Base-by-base conservation (phyloP, 352 stramenopile species). In the Globisporangium heterothallicum region DNA sequence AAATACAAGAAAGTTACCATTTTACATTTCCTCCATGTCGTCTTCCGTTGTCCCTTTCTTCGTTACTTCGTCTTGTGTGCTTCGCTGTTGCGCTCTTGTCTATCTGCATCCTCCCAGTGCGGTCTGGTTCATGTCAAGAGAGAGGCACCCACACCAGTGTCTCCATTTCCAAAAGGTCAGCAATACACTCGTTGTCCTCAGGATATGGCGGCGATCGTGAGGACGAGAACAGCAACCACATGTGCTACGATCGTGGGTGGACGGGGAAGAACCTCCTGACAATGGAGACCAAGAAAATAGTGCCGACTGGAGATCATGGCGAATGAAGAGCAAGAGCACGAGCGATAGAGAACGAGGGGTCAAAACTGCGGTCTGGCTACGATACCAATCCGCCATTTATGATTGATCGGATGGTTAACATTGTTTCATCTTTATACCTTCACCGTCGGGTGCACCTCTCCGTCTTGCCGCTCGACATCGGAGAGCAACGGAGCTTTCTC, bases 401-500 rank as follows among this genome's bases (percentile, higher is more conserved):
- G n/a, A n/a, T n/a, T n/a, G n/a, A n/a, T n/a, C n/a, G n/a, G n/a
- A n/a, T n/a, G n/a, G n/a, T n/a, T n/a, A n/a, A n/a, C n/a, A n/a
- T n/a, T n/a, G n/a, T 38, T 38, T 38, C 32, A 26, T 46, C 41
- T 19, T 27, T 46, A n/a, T 46, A 29, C 6, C 41, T 24, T 9
- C 19, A 46, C 2, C 19, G 2, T 46, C 19, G 41, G 41, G n/a
- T n/a, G n/a, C n/a, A n/a, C n/a, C n/a, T n/a, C 24, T 21, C 16
- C 27, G 10, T 34, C 34, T 27, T 46, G 22, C 9, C 45, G 26
- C 14, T 71, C 68, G 13, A 49, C 32, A 10, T 73, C 71, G 1
- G 53, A 52, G 16, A 88, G 53, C 36, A 89, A 46, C 13, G 73
- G 75, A n/a, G 64, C 64, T 21, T 70, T 69, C 52, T 87, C 76